These are phyloP conservation scores for Orbilia ellipsospora DNA, from an alignment of 2,329 filamentous ascomycete species.

Conservation along the genomic window DNA sequence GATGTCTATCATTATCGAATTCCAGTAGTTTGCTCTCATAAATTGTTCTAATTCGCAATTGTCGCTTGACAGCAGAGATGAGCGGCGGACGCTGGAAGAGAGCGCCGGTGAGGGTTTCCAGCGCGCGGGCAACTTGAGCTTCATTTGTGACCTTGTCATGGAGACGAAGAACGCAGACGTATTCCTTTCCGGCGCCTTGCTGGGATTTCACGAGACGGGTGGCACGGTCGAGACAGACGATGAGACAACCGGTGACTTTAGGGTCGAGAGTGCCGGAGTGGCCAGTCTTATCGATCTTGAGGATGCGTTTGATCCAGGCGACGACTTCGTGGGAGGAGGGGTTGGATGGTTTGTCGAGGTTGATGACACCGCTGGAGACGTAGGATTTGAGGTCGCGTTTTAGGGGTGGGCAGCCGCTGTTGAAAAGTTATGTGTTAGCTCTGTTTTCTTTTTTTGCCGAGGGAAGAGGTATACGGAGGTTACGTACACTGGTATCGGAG, in stretches of 20 bases:
- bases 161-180: slow-evolving; percentile 92
- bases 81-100: slow-evolving; percentile 96
- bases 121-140: slow-evolving; percentile 88
- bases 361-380: slow-evolving; percentile 96
- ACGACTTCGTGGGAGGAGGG: slow-evolving; percentile 98
- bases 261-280: slow-evolving; percentile 98
- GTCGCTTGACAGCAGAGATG: slow-evolving; percentile 98
- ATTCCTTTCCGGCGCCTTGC: slow-evolving; percentile 98
- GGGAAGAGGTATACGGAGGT: neutral
- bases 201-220: slow-evolving; percentile 98
- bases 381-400: slow-evolving; percentile 97
- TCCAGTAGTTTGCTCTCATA: slow-evolving; percentile 93
- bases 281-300: slow-evolving; percentile 94
- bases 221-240: slow-evolving; percentile 94
- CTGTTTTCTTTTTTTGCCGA: neutral
- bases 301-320: slow-evolving; percentile 98
- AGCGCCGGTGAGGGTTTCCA: slow-evolving; percentile 95
- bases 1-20: slow-evolving; percentile 97
- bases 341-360: slow-evolving; percentile 97
- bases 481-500: slow-evolving; percentile 76
- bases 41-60: slow-evolving; percentile 97
- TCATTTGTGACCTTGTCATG: slow-evolving; percentile 95
- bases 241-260: slow-evolving; percentile 95
- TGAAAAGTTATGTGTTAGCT: slow-evolving; percentile 12
- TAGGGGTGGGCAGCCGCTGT: slow-evolving; percentile 84